Conservation (phyloP, 768 basidiomycete genomes). For the Sarcomyxa edulis region DNA sequence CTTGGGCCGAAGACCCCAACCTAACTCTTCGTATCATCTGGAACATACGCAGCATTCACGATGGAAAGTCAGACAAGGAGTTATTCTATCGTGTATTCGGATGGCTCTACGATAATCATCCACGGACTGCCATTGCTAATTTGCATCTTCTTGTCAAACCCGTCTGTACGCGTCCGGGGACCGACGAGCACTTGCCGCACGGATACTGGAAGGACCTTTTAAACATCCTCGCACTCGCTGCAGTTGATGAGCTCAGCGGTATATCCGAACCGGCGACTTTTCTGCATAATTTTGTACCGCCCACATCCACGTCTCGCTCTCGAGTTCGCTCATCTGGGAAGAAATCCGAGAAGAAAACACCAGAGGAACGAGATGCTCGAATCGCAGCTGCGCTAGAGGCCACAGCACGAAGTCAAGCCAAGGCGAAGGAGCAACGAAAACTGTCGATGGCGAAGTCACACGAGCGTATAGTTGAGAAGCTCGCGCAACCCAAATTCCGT, state of each 20-base stretch:
- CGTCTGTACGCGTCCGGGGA: conserved; percentile 31
- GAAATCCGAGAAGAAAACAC: too few species aligned
- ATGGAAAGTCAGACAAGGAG: conserved; percentile 59
- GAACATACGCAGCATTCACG: conserved; percentile 64
- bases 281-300: conserved; percentile 21
- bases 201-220: conserved; percentile 78
- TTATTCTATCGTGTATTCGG: conserved; percentile 59
- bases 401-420: conserved; percentile 12
- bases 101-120: conserved; percentile 67
- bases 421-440: conserved; percentile 19
- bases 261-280: conserved; percentile 15
- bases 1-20: conserved; percentile 55
- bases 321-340: too few species aligned
- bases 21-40: conserved; percentile 65
- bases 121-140: conserved; percentile 63
- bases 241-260: conserved; percentile 41
- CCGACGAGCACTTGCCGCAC: conserved; percentile 30
- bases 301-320: too few species aligned
- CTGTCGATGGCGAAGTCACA: conserved; percentile 21
- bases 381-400: conserved; percentile 15
- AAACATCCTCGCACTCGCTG: conserved; percentile 59
- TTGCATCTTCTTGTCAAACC: conserved; percentile 49
- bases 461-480: conserved; percentile 31
- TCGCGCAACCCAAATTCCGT: conserved; percentile 45
- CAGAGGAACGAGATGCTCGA: conserved; percentile 14